These are phyloP conservation scores for Boeremia exigua DNA, from an alignment of 2,329 filamentous ascomycete genomes.

Conservation along the genomic window DNA sequence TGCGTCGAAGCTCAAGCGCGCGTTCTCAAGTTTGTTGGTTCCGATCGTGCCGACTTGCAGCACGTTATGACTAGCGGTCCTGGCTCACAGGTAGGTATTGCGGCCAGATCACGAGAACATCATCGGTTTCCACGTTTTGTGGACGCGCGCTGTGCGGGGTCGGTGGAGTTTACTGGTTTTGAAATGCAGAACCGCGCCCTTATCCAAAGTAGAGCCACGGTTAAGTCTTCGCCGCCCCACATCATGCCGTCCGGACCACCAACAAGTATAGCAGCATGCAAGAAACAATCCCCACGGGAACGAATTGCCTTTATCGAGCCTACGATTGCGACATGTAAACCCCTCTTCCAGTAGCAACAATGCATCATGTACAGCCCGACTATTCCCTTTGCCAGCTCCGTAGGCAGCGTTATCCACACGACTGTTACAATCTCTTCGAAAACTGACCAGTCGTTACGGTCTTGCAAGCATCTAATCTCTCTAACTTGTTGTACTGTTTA, in stretches of 20 bases:
- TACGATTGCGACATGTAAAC: background rate
- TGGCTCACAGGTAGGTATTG: too few relatives aligned
- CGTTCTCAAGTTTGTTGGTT: too few relatives aligned
- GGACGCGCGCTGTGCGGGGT: background rate
- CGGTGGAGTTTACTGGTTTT: background rate
- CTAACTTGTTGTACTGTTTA: background rate
- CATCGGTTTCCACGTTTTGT: too few relatives aligned
- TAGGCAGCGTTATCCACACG: background rate
- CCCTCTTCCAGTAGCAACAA: background rate
- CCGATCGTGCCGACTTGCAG: too few relatives aligned
- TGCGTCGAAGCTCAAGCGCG: background rate
- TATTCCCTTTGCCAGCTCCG: background rate
- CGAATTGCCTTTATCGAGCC: background rate
- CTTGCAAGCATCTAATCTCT: background rate
- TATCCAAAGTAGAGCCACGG: background rate
- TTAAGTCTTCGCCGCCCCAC: background rate
- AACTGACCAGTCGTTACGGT: background rate
- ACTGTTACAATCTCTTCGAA: background rate
- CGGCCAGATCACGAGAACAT: too few relatives aligned
- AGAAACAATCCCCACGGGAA: background rate
- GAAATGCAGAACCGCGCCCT: background rate
- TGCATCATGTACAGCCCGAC: background rate
- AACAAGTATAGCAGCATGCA: background rate
- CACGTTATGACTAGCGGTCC: too few relatives aligned
- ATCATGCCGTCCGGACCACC: conserved; percentile 13